phyloP scores from a whole-genome alignment of 495 filamentous ascomycete genomes.

The Xylaria acuta region DNA sequence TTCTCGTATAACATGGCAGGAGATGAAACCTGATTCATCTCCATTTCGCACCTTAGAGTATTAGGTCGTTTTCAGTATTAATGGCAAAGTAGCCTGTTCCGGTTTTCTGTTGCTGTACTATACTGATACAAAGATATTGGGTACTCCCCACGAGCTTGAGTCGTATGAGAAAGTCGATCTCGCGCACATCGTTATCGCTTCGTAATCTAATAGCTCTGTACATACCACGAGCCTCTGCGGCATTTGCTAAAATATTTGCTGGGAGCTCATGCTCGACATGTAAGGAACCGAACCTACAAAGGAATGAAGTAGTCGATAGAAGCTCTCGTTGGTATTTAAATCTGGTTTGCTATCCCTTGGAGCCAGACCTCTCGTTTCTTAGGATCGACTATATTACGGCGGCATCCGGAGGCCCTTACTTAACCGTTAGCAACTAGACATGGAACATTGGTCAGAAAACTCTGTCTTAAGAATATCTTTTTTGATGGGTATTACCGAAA shows the following conservation, averaged over 20 bases:
- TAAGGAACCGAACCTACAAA: neutral
- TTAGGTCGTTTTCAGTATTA: neutral
- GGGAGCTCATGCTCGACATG: neutral
- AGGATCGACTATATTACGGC: neutral
- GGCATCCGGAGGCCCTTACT: no score
- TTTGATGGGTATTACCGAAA: no score
- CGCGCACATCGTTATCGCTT: neutral
- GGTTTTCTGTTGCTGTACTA: no score
- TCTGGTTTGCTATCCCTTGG: neutral
- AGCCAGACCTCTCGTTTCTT: neutral
- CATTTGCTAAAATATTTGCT: neutral
- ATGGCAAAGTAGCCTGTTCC: neutral
- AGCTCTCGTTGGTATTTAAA: neutral
- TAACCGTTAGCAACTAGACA: no score
- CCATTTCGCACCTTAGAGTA: neutral
- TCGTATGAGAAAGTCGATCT: neutral
- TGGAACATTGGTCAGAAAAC: no score
- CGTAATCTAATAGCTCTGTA: neutral
- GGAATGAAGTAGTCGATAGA: neutral
- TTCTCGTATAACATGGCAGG: constrained; percentile 14
- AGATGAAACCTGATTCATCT: neutral
- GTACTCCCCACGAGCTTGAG: neutral
- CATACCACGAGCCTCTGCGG: neutral
- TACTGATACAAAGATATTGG: neutral
- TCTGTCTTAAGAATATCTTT: no score